Evolutionary conservation across 176 grass and related monocot species (phyloP).

Genomic region (Hsuehochloa calcarea): DNA sequence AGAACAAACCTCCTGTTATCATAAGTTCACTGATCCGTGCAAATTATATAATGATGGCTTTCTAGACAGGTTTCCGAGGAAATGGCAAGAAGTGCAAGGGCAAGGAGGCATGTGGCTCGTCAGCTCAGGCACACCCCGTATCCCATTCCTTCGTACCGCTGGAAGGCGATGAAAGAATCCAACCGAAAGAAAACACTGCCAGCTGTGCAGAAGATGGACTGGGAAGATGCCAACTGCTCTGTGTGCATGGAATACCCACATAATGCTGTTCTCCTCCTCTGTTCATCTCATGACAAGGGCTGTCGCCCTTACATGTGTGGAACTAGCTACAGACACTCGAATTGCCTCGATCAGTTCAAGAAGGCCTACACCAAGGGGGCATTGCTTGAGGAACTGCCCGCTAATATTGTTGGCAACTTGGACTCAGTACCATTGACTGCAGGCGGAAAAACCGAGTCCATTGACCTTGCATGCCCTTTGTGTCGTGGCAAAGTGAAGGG

Average conservation of each 20-base stretch:
- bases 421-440: conserved; percentile 22
- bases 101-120: conserved; percentile 63
- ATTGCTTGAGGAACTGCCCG: conserved; percentile 44
- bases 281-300: conserved; percentile 96
- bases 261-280: conserved; percentile 92
- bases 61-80: conserved; percentile 42
- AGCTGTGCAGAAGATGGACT: conserved; percentile 67
- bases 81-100: conserved; percentile 72
- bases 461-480: conserved; percentile 79
- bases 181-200: conserved; percentile 54
- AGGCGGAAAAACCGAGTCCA: conserved; percentile 52
- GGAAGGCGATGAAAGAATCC: conserved; percentile 53
- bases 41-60: conserved; percentile 9
- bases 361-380: conserved; percentile 83
- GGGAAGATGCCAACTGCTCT: conserved; percentile 94
- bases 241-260: conserved; percentile 98
- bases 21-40: not conserved
- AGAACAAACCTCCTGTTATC: not conserved
- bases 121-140: conserved; percentile 68
- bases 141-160: conserved; percentile 67
- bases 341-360: conserved; percentile 96
- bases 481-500: conserved; percentile 96
- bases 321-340: conserved; percentile 82
- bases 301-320: conserved; percentile 97
- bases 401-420: conserved; percentile 23